Evolutionary conservation across 192 early-diverging fungal genomes (phyloP), one percentile per base, ranked within the genome.

Genomic region (Umbelopsis isabellina): DNA sequence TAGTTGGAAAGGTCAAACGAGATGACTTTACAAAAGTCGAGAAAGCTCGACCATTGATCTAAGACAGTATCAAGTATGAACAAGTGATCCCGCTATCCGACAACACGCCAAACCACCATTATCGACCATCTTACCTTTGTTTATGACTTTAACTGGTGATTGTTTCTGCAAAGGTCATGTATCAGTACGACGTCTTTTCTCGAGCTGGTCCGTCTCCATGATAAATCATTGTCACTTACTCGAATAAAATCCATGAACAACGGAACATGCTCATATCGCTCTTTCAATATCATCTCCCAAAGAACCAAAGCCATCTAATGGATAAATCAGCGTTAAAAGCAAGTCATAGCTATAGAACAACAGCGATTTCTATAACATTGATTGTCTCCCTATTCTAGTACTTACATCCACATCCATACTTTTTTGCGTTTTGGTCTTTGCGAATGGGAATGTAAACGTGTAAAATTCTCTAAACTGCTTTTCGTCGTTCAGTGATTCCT

Each of bases 401-500:
- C 67, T 66, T 70, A 75, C 73, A 12, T 75, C 73, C 9, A 70
- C 48, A 48, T 75, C 73, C 73, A 75, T 75, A 47, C 73, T 75
- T 47, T 70, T 75, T 47, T 75, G 73, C n/a, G 47, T 22, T 23
- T 37, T 65, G 2, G 68, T 65, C 35, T 75, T 75, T 3, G 74
- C 58, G 25, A 66, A 75, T 1, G 55, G 25, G 46, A 70, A 75
- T 13, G 35, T 41, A 55, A 58, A 75, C 22, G 21, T 7, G 53
- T 75, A 75, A 1, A 75, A 37, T 12, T 75, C 33, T 21, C 58
- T 70, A 20, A 70, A 67, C 2, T 37, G 12, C 25, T 53, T 50
- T 5, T 51, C 50, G 46, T 55, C 21, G 7, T 46, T 8, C 22
- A 58, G 18, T 7, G 49, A 68, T 37, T 25, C 46, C 46, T 68